Evolutionary conservation across 768 basidiomycete species (phyloP).

Genomic region (Tubosaeta sp.): DNA sequence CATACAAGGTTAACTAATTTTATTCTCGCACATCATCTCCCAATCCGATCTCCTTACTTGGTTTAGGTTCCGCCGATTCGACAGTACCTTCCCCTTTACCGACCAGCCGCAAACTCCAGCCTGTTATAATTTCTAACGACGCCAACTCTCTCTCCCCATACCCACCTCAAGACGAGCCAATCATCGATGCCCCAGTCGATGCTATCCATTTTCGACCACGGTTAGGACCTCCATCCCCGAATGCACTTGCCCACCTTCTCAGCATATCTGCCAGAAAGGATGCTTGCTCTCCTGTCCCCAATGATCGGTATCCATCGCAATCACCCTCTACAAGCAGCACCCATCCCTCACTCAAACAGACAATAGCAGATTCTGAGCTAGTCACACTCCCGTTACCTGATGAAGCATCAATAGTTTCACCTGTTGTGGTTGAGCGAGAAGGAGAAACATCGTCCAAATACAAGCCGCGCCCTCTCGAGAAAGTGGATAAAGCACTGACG

Average conservation of each 20-base stretch:
- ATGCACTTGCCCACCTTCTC: conserved; percentile 24
- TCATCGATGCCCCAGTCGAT: conserved; percentile 13
- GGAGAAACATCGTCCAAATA: conserved; percentile 6
- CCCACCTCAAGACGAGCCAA: conserved; percentile 5
- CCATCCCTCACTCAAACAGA: conserved; percentile 13
- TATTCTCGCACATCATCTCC: conserved; percentile 1
- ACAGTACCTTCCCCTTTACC: conserved; percentile 53
- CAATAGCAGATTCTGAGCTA: conserved; percentile 21
- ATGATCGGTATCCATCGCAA: conserved; percentile 7
- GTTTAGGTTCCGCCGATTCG: conserved; percentile 66
- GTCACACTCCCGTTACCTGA: conserved; percentile 18
- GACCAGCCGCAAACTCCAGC: conserved; percentile 25
- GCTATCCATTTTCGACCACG: conserved; percentile 15
- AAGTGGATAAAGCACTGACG: conserved; percentile 41
- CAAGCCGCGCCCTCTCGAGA: neutral
- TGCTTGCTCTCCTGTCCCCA: conserved; percentile 2
- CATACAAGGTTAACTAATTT: conserved; percentile 52
- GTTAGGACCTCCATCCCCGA: conserved; percentile 25
- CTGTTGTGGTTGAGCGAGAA: conserved; percentile 11
- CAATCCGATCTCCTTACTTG: conserved; percentile 1
- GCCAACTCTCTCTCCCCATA: conserved; percentile 1
- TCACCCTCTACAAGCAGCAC: conserved; percentile 5
- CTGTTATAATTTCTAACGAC: conserved; percentile 1
- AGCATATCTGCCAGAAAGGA: conserved; percentile 24
- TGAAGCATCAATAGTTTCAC: conserved; percentile 9